These are phyloP conservation scores for Hypholoma fasciculare DNA, from an alignment of 768 basidiomycete genomes.

Conservation along the genomic window DNA sequence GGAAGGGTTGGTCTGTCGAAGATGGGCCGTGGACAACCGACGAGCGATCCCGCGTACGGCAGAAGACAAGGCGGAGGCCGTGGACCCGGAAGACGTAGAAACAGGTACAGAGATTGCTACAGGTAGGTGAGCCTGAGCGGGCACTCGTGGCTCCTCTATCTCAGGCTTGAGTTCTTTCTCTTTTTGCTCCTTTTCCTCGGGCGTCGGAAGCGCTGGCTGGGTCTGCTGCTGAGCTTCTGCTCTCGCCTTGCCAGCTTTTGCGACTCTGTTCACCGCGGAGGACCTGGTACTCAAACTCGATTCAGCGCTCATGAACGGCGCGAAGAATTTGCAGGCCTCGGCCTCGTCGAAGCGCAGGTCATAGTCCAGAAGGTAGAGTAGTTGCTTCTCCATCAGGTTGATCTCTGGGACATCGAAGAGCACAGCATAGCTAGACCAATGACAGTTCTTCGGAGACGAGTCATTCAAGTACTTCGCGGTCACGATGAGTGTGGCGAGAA, in stretches of 20 bases:
- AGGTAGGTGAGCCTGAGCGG: constrained; percentile 14
- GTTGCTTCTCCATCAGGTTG: constrained; percentile 97
- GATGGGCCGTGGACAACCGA: constrained; percentile 48
- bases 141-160: constrained; percentile 7
- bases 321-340: constrained; percentile 73
- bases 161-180: constrained; percentile 10
- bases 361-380: constrained; percentile 89
- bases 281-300: constrained; percentile 40
- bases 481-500: constrained; percentile 93
- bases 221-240: constrained; percentile 47
- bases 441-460: constrained; percentile 91
- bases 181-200: constrained; percentile 26
- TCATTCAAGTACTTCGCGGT: constrained; percentile 98
- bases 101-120: constrained; percentile 3
- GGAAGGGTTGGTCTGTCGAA: constrained; percentile 27
- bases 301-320: constrained; percentile 54
- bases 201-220: constrained; percentile 32
- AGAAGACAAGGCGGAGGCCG: constrained; percentile 37
- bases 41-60: constrained; percentile 62
- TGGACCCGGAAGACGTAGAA: constrained; percentile 2
- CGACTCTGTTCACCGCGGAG: constrained; percentile 54
- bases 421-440: constrained; percentile 83
- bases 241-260: constrained; percentile 53
- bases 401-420: constrained; percentile 79
- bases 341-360: constrained; percentile 88